Conservation (phyloP, 441 rosid genomes). For the Mallotus japonicus region DNA sequence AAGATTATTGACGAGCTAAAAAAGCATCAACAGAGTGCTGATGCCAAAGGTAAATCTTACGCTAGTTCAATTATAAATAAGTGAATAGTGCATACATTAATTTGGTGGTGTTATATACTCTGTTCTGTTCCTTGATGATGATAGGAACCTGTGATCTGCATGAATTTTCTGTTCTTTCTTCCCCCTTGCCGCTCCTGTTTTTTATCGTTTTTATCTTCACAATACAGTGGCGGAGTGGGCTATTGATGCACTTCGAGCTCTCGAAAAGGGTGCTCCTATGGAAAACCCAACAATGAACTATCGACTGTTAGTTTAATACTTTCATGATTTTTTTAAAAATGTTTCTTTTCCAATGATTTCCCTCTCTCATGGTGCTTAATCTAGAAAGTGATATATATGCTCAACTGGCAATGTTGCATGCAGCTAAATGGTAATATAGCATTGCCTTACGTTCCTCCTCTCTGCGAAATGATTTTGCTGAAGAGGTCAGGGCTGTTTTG, state of each 20-base stretch:
- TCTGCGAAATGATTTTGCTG: constrained; percentile 70
- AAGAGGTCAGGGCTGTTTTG: constrained; percentile 93
- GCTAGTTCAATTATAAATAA: background rate
- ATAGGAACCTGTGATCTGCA: background rate
- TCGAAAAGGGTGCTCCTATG: constrained; percentile 67
- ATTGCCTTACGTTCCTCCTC: constrained; percentile 64
- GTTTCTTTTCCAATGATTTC: background rate
- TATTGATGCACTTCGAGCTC: constrained; percentile 68
- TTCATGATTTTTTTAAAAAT: background rate
- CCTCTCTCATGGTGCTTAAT: background rate
- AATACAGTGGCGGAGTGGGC: constrained; percentile 89
- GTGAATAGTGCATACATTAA: background rate
- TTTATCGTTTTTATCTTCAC: constrained; percentile 11
- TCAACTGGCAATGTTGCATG: constrained; percentile 17
- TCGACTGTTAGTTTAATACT: constrained; percentile 48
- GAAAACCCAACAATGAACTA: constrained; percentile 49
- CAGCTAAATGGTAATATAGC: constrained; percentile 75
- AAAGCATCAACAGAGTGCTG: constrained; percentile 55
- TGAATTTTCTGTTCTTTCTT: background rate
- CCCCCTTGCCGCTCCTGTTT: background rate
- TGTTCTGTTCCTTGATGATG: background rate
- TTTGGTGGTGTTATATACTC: background rate
- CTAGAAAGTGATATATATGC: background rate
- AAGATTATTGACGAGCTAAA: constrained; percentile 66
- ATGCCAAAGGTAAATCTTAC: constrained; percentile 51